Percentiles rank a stretch among this genome's conserved stretches.
Conservation (phyloP, 805 yeast genomes). For the Aciculoconidium aculeatum region DNA sequence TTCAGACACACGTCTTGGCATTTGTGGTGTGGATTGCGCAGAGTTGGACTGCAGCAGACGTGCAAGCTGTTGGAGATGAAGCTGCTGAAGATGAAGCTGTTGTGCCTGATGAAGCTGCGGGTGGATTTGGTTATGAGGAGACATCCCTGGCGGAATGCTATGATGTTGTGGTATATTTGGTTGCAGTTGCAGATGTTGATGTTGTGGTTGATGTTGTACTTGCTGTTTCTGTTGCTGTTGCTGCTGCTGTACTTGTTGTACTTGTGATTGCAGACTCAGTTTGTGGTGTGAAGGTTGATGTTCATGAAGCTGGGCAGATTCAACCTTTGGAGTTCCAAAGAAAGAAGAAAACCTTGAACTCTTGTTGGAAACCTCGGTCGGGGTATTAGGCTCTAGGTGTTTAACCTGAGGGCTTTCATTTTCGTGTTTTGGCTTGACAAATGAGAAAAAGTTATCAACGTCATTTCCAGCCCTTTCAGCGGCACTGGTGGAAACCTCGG, state of each 20-base stretch:
- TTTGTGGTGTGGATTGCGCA: neutral
- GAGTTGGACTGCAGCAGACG: neutral
- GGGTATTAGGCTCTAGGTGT: too few relatives aligned
- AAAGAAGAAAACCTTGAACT: constrained; percentile 35
- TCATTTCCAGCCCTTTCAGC: constrained; percentile 28
- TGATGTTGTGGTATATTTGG: too few relatives aligned
- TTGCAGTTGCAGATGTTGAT: too few relatives aligned
- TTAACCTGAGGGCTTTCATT: too few relatives aligned
- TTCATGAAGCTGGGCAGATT: constrained; percentile 1
- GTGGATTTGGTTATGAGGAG: neutral
- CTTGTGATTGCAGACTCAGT: too few relatives aligned
- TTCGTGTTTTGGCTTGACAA: constrained; percentile 25
- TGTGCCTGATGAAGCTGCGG: too few relatives aligned
- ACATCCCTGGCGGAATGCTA: too few relatives aligned
- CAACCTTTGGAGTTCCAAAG: constrained; percentile 13
- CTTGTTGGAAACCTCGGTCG: constrained; percentile 15
- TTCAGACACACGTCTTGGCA: constrained; percentile 1
- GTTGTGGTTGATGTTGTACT: too few relatives aligned
- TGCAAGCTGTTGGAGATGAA: constrained; percentile 1
- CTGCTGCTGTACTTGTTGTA: too few relatives aligned
- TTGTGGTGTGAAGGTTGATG: too few relatives aligned
- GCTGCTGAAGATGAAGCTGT: neutral
- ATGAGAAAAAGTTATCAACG: constrained; percentile 39
- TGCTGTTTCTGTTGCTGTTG: too few relatives aligned
- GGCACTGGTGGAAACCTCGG: constrained; percentile 9